Evolutionary conservation across 2,329 filamentous ascomycete species (phyloP), one percentile per base, ranked within the genome.

Genomic region (Colletotrichum eremochloae): DNA sequence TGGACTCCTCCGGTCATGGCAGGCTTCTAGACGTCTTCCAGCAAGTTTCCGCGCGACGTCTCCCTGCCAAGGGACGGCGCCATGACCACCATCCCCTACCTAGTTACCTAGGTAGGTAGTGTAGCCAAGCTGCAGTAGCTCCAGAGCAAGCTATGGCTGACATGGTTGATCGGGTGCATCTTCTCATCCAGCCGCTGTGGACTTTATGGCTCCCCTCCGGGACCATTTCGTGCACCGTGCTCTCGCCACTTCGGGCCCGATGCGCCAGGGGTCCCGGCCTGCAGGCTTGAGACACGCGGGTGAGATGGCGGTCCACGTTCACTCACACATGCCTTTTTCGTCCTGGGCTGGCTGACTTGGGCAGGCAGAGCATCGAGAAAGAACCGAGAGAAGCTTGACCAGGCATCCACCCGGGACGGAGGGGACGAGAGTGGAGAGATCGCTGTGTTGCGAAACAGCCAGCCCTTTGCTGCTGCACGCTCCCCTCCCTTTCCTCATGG

Each of bases 221-320:
- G 66, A 44, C 58, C 66, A 38, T 56, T 9, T 20, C 18, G 31
- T 69, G 69, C 53, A 29, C 66, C 66, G 66, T 72, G 69, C 69
- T 60, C 69, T 60, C 31, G 31, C 31, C 36, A 38, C 36, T 63
- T 63, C 52, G 55, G 48, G 36, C 18, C 57, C 64, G 53, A 72
- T 56, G 60, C 29, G 53, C 66, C 60, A 72, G 66, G 69, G 60
- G 66, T 50, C 66, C 66, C 58, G 44, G 65, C 56, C 40, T 62
- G 66, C 66, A 65, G 11, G 53, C 64, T 64, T 72, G 69, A 72
- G 69, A 72, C 69, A 65, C 60, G 67, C 55, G 60, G 60, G 60
- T 61, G 60, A 55, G 66, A 61, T 69, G 69, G 69, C 40, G 66
- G 46, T 61, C 69, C 69, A 71, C 63, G 24, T 24, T 65, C 68